Conservation (phyloP, 1,284 basidiomycete genomes). For the Paramarasmius palmivorus region DNA sequence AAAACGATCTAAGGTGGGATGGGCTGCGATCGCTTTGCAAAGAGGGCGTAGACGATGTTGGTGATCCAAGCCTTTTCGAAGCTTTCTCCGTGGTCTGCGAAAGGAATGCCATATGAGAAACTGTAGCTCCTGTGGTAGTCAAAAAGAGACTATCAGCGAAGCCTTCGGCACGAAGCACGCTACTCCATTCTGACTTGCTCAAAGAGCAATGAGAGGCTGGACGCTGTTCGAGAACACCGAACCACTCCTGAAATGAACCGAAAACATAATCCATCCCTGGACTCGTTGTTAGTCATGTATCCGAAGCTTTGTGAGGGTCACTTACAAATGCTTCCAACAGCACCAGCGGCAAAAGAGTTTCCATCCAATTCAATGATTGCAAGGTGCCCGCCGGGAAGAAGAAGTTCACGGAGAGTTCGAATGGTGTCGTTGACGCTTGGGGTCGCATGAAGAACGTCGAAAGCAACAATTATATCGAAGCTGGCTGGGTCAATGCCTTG, state of each 20-base stretch:
- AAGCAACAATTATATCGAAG: constrained; percentile 24
- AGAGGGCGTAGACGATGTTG: not conserved
- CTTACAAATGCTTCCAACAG: not conserved
- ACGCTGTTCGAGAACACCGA: constrained; percentile 1
- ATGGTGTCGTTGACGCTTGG: constrained; percentile 14
- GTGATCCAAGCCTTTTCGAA: not conserved
- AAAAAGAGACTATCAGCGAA: constrained; percentile 3
- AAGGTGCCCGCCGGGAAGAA: constrained; percentile 23
- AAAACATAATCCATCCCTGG: constrained; percentile 4
- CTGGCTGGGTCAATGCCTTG: constrained; percentile 19
- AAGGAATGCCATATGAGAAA: not conserved
- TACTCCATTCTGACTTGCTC: constrained; percentile 1
- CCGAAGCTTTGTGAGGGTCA: not conserved
- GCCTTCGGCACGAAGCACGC: not conserved
- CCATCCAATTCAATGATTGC: not conserved
- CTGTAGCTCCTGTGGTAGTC: not conserved
- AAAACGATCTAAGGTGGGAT: not conserved
- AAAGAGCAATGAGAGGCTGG: not conserved
- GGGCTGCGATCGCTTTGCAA: not conserved
- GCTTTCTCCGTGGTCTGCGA: not conserved
- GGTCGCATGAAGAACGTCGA: constrained; percentile 22
- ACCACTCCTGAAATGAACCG: constrained; percentile 3
- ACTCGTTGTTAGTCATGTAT: not conserved
- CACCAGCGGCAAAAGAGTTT: constrained; percentile 1
- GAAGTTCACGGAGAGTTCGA: constrained; percentile 14